These are phyloP conservation scores for Rosa rugosa DNA, from an alignment of 306 rosid genomes.

Conservation along the genomic window DNA sequence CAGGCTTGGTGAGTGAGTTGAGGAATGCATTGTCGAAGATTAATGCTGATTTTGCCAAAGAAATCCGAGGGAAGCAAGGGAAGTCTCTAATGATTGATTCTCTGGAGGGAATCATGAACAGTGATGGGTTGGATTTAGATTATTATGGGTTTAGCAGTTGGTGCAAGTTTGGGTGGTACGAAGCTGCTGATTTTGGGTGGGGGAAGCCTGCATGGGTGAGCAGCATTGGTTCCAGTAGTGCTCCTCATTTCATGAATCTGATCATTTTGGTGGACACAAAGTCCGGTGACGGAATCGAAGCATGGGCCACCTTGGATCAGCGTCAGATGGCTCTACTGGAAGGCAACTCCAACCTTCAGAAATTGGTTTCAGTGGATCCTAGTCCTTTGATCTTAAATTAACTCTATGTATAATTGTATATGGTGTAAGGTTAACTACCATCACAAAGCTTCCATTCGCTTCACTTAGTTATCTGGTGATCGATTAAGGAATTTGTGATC, in stretches of 20 bases:
- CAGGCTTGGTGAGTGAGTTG: slow-evolving; percentile 16
- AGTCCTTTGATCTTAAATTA: slow-evolving; percentile 11
- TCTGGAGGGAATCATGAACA: slow-evolving; percentile 4
- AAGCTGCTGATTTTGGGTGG: slow-evolving; percentile 41
- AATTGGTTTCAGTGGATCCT: slow-evolving; percentile 30
- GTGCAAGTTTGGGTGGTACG: slow-evolving; percentile 35
- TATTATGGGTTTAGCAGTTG: slow-evolving; percentile 43
- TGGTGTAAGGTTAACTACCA: neutral
- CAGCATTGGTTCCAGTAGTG: slow-evolving; percentile 19
- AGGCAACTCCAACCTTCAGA: slow-evolving; percentile 15
- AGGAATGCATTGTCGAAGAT: slow-evolving; percentile 26
- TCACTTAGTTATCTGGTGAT: neutral
- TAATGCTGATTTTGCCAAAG: slow-evolving; percentile 16
- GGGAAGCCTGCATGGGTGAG: slow-evolving; percentile 41
- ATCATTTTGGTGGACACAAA: slow-evolving; percentile 27
- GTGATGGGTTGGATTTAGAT: slow-evolving; percentile 14
- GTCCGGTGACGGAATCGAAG: slow-evolving; percentile 36
- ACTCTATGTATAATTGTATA: neutral
- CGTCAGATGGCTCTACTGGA: slow-evolving; percentile 27
- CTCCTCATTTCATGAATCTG: slow-evolving; percentile 23
- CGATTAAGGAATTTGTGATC: neutral
- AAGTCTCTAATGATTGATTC: slow-evolving; percentile 11
- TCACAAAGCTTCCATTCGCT: neutral
- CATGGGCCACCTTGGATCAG: slow-evolving; percentile 34
- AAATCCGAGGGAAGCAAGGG: slow-evolving; percentile 18